Conservation (phyloP, 306 rosid species). For the Cercis canadensis region DNA sequence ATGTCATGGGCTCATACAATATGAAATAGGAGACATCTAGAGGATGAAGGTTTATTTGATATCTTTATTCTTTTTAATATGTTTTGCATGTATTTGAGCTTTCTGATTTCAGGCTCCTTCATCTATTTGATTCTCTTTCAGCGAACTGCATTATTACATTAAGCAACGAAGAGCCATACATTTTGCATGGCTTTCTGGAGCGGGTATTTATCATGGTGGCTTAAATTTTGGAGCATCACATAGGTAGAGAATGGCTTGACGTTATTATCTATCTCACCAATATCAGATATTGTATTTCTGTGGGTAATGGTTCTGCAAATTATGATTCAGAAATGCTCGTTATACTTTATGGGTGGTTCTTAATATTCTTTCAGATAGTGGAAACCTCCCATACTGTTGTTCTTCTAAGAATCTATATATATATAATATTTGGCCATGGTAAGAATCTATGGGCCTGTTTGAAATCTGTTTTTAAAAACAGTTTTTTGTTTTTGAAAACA, state of each 20-base stretch:
- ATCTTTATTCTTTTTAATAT: conserved; percentile 19
- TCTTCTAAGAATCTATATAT: no score
- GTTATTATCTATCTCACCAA: conserved; percentile 18
- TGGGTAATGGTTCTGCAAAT: background rate
- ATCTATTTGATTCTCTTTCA: conserved; percentile 47
- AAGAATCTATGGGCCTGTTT: no score
- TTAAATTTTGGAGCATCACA: conserved; percentile 89
- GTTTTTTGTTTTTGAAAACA: no score
- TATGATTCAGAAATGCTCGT: conserved; percentile 27
- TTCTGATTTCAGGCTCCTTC: conserved; percentile 31
- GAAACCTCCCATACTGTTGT: no score
- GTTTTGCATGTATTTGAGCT: background rate
- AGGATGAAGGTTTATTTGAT: conserved; percentile 6
- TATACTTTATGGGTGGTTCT: conserved; percentile 41
- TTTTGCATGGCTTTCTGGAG: conserved; percentile 99
- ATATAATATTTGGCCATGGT: no score
- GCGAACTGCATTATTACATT: conserved; percentile 91
- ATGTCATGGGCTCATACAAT: conserved; percentile 10
- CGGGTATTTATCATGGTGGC: conserved; percentile 94
- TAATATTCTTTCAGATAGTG: conserved; percentile 1
- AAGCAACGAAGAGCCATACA: conserved; percentile 96
- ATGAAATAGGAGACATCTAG: conserved; percentile 20
- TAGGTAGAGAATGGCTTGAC: conserved; percentile 55
- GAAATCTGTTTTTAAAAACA: no score
- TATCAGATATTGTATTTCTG: conserved; percentile 9